Conservation (phyloP, 345 rosid species). For the Pistacia integerrima region DNA sequence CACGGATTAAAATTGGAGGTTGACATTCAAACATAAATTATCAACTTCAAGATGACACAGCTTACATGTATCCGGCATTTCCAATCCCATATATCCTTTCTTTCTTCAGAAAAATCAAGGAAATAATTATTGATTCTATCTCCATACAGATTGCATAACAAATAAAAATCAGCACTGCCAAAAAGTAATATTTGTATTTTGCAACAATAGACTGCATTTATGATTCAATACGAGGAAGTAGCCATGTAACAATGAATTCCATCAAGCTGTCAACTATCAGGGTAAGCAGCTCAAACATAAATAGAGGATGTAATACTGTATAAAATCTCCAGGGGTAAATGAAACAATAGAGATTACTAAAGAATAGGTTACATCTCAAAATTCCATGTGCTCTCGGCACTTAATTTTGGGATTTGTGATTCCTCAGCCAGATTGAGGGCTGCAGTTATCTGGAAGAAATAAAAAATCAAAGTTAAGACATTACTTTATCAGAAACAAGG, state of each 20-base stretch:
- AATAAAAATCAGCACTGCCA: background rate
- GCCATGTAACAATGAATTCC: conserved; percentile 6
- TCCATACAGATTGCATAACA: background rate
- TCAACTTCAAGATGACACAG: background rate
- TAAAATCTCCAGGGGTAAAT: conserved; percentile 13
- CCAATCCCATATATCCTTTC: background rate
- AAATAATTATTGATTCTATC: background rate
- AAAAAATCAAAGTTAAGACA: background rate
- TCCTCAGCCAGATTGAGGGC: conserved; percentile 71
- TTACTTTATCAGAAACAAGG: background rate
- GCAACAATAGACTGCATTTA: background rate
- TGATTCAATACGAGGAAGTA: conserved; percentile 8
- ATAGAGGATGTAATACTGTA: conserved; percentile 8
- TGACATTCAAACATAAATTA: background rate
- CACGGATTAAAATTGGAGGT: background rate
- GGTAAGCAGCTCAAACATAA: conserved; percentile 19
- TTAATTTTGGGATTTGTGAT: conserved; percentile 60
- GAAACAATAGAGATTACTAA: conserved; percentile 13
- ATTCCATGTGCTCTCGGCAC: conserved; percentile 79
- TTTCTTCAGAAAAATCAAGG: background rate
- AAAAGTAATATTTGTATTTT: no score
- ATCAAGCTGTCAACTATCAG: conserved; percentile 12
- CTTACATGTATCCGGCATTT: background rate
- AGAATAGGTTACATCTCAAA: conserved; percentile 51
- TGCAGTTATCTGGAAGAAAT: conserved; percentile 51